A percentile compares a stretch with the other conserved stretches of the same genome.
phyloP scores from a whole-genome alignment of 1,139 yeast species.

The Taphrina communis region DNA sequence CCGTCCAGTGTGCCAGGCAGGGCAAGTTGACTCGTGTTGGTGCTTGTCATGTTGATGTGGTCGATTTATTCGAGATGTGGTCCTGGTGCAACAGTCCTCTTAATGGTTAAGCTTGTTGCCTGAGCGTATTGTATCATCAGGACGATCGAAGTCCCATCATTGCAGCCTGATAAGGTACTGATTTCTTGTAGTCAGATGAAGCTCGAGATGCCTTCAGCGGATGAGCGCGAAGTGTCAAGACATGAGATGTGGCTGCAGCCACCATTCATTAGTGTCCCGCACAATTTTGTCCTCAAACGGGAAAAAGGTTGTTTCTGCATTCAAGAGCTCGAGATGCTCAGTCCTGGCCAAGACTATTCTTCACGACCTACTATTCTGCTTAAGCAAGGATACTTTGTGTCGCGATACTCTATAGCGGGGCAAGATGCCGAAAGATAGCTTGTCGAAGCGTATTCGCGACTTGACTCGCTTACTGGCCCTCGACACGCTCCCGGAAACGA shows the following conservation, averaged over 20 bases:
- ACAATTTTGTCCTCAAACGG: not conserved
- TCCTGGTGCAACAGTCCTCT: too few species aligned
- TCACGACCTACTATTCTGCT: not conserved
- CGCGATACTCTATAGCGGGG: not conserved
- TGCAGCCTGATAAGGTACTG: too few species aligned
- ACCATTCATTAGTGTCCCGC: conserved; percentile 4
- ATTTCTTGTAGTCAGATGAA: too few species aligned
- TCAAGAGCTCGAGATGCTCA: not conserved
- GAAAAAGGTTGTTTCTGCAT: conserved; percentile 11
- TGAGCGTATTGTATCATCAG: too few species aligned
- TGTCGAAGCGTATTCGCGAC: conserved; percentile 87
- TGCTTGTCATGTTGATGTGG: not conserved
- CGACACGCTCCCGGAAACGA: conserved; percentile 73
- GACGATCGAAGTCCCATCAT: too few species aligned
- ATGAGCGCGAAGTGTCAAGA: not conserved
- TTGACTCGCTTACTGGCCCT: conserved; percentile 68
- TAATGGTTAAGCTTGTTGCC: too few species aligned
- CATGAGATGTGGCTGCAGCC: conserved; percentile 10
- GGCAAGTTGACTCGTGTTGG: not conserved
- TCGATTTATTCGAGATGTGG: not conserved
- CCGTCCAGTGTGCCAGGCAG: not conserved
- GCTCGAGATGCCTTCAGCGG: not conserved
- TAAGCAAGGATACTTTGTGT: not conserved
- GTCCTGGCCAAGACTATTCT: not conserved
- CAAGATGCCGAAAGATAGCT: conserved; percentile 22